phyloP scores from a whole-genome alignment of 2,329 filamentous ascomycete genomes.

The Pezicula neosporulosa region DNA sequence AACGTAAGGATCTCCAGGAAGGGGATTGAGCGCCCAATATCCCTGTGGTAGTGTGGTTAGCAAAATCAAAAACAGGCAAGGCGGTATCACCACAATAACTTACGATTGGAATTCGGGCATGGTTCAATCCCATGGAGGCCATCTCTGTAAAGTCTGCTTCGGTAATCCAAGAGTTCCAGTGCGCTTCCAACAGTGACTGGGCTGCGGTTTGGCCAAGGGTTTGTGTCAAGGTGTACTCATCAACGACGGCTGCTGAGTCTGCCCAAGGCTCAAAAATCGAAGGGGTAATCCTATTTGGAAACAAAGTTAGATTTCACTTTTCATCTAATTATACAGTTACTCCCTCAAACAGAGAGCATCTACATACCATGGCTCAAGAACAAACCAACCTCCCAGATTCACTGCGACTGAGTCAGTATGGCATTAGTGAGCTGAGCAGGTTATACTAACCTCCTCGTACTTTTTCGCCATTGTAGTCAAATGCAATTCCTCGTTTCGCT shows the following conservation, averaged over 20 bases:
- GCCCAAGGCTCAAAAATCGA: conserved; percentile 42
- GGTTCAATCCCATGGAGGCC: conserved; percentile 48
- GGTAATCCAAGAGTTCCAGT: conserved; percentile 55
- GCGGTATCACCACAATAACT: too few relatives aligned
- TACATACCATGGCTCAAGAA: conserved; percentile 35
- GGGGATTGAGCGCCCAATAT: conserved; percentile 57
- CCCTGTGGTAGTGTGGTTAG: conserved; percentile 29
- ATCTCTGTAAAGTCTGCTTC: conserved; percentile 39
- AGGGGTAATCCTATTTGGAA: conserved; percentile 45
- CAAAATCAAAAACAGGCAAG: too few relatives aligned
- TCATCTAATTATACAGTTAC: too few relatives aligned
- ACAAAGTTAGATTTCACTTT: too few relatives aligned
- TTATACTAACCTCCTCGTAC: conserved; percentile 43
- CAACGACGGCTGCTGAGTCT: conserved; percentile 26
- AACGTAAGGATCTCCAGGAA: conserved; percentile 56
- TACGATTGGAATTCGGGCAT: conserved; percentile 58
- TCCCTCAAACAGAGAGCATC: too few relatives aligned
- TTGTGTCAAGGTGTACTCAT: conserved; percentile 33
- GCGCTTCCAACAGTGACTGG: conserved; percentile 41
- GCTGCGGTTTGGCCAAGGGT: conserved; percentile 43
- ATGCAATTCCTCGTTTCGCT: conserved; percentile 31
- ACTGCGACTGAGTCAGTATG: conserved; percentile 30
- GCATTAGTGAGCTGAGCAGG: background rate
- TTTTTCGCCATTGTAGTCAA: conserved; percentile 50
- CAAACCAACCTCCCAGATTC: conserved; percentile 63